Conservation (phyloP, 345 rosid genomes). For the Bruguiera sexangula region DNA sequence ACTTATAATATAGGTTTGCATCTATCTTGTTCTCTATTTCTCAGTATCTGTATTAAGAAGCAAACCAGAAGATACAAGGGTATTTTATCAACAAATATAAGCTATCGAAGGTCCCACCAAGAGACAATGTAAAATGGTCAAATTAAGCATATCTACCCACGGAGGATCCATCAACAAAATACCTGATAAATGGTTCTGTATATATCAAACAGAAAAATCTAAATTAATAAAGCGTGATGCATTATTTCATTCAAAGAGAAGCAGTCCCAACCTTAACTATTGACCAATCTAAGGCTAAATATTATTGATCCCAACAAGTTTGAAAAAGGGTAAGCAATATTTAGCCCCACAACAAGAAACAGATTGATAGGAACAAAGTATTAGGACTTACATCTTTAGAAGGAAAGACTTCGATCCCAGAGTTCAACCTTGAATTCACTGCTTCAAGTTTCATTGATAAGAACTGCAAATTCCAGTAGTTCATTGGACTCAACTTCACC, state of each 20-base stretch:
- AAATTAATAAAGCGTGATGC: not conserved
- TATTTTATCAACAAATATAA: too few species aligned
- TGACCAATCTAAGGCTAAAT: not conserved
- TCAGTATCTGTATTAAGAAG: not conserved
- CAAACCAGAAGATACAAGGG: too few species aligned
- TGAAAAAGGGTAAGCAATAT: not conserved
- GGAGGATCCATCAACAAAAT: not conserved
- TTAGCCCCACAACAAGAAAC: not conserved
- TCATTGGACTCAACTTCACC: slow-evolving; percentile 8
- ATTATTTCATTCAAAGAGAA: not conserved
- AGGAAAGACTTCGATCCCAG: slow-evolving; percentile 63
- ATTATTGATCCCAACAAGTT: not conserved
- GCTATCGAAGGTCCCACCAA: not conserved
- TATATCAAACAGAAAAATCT: not conserved
- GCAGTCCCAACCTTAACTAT: not conserved
- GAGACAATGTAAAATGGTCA: not conserved
- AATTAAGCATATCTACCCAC: not conserved
- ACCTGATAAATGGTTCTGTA: not conserved
- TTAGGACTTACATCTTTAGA: slow-evolving; percentile 57
- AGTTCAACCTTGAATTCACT: slow-evolving; percentile 63
- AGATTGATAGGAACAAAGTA: not conserved
- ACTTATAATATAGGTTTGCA: not conserved
- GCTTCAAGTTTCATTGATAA: slow-evolving; percentile 94
- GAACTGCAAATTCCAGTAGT: slow-evolving; percentile 52
- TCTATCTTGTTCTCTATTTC: not conserved